Conservation (phyloP, 345 rosid genomes). For the Heritiera fomes region DNA sequence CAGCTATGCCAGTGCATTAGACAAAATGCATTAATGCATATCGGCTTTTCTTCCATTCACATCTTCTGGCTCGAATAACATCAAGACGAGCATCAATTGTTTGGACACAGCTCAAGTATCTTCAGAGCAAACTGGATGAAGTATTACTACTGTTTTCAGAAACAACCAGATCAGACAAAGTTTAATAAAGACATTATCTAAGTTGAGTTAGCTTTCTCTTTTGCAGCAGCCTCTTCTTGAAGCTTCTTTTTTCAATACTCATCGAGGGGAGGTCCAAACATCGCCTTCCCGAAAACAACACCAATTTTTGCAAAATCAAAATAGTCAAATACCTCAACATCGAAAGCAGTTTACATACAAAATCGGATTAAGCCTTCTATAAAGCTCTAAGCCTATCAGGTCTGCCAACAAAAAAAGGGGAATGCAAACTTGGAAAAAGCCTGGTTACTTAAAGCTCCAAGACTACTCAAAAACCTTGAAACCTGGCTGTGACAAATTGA, state of each 20-base stretch:
- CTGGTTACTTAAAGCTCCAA: neutral
- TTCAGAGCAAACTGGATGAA: neutral
- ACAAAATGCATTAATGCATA: neutral
- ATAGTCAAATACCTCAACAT: neutral
- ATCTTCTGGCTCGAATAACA: neutral
- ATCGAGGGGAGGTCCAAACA: conserved; percentile 89
- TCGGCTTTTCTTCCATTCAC: neutral
- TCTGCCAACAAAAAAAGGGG: neutral
- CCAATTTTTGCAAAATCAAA: conserved; percentile 64
- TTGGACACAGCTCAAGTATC: neutral
- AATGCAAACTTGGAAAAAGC: neutral
- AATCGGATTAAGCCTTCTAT: neutral
- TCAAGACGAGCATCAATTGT: neutral
- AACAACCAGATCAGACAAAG: neutral
- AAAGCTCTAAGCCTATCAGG: neutral
- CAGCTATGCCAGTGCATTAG: too few relatives aligned
- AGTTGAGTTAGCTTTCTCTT: conserved; percentile 47
- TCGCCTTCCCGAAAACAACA: conserved; percentile 85
- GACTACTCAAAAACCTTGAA: neutral
- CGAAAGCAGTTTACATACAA: neutral
- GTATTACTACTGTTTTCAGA: neutral
- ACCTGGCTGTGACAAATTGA: neutral
- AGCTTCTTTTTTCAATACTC: conserved; percentile 85
- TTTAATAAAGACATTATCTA: conserved; percentile 19
- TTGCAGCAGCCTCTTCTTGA: conserved; percentile 66